A percentile compares a stretch with the other conserved stretches of the same genome.
Conservation (phyloP, 805 yeast genomes). For the Grigorovia yakushimaensis region DNA sequence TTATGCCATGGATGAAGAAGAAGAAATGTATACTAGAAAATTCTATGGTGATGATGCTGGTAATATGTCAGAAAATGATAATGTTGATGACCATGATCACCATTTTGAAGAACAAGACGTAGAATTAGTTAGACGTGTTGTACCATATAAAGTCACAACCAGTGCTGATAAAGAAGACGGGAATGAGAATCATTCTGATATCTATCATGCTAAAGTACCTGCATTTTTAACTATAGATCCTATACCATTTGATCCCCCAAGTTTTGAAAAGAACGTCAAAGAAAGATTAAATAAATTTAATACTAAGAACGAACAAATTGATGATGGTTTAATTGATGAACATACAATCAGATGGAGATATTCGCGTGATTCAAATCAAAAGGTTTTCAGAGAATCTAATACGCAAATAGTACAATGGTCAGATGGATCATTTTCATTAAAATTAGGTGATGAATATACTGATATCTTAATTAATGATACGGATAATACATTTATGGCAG, state of each 20-base stretch:
- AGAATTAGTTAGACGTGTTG: constrained; percentile 34
- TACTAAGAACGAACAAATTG: constrained; percentile 41
- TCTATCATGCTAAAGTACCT: constrained; percentile 59
- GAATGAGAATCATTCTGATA: constrained; percentile 14
- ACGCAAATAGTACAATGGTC: constrained; percentile 89
- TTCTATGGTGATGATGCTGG: constrained; percentile 27
- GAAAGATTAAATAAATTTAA: constrained; percentile 25
- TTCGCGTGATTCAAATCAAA: constrained; percentile 60
- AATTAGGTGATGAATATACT: constrained; percentile 78
- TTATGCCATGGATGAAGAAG: constrained; percentile 30
- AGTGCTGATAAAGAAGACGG: constrained; percentile 20
- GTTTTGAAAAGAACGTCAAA: constrained; percentile 43
- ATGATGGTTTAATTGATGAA: constrained; percentile 59
- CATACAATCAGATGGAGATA: constrained; percentile 94
- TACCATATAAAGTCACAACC: constrained; percentile 36
- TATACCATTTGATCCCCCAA: constrained; percentile 73
- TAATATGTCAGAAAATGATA: constrained; percentile 24
- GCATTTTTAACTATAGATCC: constrained; percentile 76
- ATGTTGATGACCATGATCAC: constrained; percentile 13
- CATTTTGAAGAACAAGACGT: constrained; percentile 27
- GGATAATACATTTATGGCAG: constrained; percentile 62
- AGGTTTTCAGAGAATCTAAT: constrained; percentile 73
- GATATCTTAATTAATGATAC: constrained; percentile 60
- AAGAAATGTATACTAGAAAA: constrained; percentile 28
- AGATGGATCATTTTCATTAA: constrained; percentile 80